Conservation (phyloP, 306 rosid genomes). For the Glycine soja region DNA sequence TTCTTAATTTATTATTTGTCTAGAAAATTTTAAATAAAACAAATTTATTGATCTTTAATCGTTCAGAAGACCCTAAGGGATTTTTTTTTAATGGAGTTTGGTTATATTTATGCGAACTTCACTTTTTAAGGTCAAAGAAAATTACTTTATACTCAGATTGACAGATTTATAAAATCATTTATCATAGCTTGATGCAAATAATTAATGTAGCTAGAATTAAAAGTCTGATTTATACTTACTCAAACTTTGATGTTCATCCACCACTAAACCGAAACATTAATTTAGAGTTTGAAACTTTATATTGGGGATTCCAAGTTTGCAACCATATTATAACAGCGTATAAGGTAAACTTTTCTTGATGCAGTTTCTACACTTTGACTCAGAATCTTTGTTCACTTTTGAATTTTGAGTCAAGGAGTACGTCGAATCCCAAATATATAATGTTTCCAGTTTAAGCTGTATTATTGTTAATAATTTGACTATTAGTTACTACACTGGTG, state of each 20-base stretch:
- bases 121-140: not conserved
- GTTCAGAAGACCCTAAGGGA: no score
- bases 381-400: not conserved
- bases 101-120: not conserved
- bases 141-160: not conserved
- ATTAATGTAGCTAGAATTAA: not conserved
- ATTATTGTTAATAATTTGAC: not conserved
- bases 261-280: not conserved
- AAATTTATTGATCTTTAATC: no score
- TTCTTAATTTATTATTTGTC: no score
- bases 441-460: not conserved
- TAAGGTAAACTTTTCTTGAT: not conserved
- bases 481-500: not conserved
- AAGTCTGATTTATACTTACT: not conserved
- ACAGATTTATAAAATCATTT: not conserved
- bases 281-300: not conserved
- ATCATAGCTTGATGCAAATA: not conserved
- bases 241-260: not conserved
- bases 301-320: not conserved
- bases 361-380: not conserved
- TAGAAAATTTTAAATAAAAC: no score
- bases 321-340: not conserved
- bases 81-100: no score
- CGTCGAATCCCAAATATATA: not conserved
- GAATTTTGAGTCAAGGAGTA: not conserved